Percentiles rank a stretch among this genome's conserved stretches.
phyloP scores from a whole-genome alignment of 352 stramenopile species.

The Phytophthora pini region DNA sequence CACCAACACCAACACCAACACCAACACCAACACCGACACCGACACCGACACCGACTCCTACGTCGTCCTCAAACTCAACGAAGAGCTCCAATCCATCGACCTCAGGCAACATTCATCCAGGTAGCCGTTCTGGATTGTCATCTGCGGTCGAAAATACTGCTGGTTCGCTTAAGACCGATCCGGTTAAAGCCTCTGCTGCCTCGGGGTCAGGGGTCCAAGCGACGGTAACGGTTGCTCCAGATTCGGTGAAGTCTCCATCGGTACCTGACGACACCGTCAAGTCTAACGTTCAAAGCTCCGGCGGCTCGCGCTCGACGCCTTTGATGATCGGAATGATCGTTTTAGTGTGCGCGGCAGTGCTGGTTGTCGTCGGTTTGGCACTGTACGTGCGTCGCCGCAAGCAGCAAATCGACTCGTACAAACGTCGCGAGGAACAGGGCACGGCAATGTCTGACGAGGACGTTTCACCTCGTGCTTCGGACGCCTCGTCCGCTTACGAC shows the following conservation, averaged over 20 bases:
- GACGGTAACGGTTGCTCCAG: slow-evolving; percentile 11
- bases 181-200: background rate
- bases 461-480: slow-evolving; percentile 8
- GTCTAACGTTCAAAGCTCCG: slow-evolving; percentile 22
- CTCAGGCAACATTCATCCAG: background rate
- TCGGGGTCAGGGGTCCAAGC: slow-evolving; percentile 3
- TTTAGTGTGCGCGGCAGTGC: slow-evolving; percentile 14
- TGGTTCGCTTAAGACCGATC: background rate
- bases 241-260: background rate
- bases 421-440: slow-evolving; percentile 21
- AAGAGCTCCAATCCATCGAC: background rate
- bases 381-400: slow-evolving; percentile 28
- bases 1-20: background rate
- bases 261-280: slow-evolving; percentile 1
- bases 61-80: background rate
- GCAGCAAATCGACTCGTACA: slow-evolving; percentile 21
- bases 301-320: slow-evolving; percentile 7
- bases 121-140: background rate
- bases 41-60: background rate
- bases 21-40: background rate
- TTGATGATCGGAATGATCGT: slow-evolving; percentile 25
- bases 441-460: slow-evolving; percentile 14
- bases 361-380: slow-evolving; percentile 18
- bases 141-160: background rate
- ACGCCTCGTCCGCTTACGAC: slow-evolving; percentile 12